Conservation (phyloP, 805 yeast genomes). For the Ogataea ramenticola region DNA sequence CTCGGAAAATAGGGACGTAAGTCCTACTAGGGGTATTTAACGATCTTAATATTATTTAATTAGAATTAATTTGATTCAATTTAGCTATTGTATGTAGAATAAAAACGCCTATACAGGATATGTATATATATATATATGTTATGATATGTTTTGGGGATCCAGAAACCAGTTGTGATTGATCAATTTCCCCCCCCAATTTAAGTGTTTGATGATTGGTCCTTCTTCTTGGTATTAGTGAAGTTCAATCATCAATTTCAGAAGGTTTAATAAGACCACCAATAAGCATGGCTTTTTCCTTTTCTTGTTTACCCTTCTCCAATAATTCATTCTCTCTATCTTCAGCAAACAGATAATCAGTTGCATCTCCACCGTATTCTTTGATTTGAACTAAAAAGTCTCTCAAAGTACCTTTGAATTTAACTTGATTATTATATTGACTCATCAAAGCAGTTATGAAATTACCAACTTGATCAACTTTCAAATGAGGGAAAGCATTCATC, state of each 20-base stretch:
- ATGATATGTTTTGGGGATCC: not conserved
- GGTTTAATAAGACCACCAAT: slow-evolving; percentile 95
- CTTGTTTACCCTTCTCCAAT: slow-evolving; percentile 58
- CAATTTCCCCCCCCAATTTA: too few relatives aligned
- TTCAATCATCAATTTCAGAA: slow-evolving; percentile 76
- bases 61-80: too few relatives aligned
- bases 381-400: slow-evolving; percentile 96
- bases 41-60: not conserved
- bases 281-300: slow-evolving; percentile 73
- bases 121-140: not conserved
- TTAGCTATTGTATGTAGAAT: too few relatives aligned
- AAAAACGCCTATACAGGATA: not conserved
- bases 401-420: slow-evolving; percentile 72
- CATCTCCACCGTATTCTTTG: slow-evolving; percentile 91
- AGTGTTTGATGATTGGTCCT: too few relatives aligned
- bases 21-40: not conserved
- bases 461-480: slow-evolving; percentile 74
- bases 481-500: slow-evolving; percentile 85
- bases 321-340: slow-evolving; percentile 83
- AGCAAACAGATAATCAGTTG: slow-evolving; percentile 89
- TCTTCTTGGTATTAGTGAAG: too few relatives aligned
- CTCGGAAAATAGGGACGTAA: not conserved
- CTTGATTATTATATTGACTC: slow-evolving; percentile 62
- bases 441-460: slow-evolving; percentile 76
- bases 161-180: not conserved